Evolutionary conservation across 257 asterid genomes (phyloP).

Genomic region (Avicennia marina): DNA sequence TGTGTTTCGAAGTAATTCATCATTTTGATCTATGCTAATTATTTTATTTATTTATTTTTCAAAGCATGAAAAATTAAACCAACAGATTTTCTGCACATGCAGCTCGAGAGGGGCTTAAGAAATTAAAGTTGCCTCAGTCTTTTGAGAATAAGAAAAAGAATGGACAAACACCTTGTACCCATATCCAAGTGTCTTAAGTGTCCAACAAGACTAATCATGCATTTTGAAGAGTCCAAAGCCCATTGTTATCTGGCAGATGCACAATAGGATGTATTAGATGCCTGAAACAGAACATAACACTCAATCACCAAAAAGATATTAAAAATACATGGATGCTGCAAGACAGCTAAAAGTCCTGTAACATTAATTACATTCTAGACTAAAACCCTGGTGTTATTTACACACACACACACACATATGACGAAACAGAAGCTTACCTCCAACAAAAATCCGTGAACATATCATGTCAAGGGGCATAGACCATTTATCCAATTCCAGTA

Average conservation of each 20-base stretch:
- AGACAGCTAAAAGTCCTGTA: conserved; percentile 1
- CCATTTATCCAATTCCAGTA: conserved; percentile 25
- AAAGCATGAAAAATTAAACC: neutral
- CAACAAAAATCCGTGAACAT: conserved; percentile 15
- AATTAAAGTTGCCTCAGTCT: neutral
- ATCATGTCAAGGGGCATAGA: conserved; percentile 25
- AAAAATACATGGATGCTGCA: too few relatives aligned
- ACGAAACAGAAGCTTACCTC: conserved; percentile 24
- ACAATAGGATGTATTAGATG: conserved; percentile 22
- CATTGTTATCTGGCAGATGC: conserved; percentile 18
- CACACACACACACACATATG: too few relatives aligned
- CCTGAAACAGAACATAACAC: conserved; percentile 28
- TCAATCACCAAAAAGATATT: neutral
- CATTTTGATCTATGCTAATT: neutral
- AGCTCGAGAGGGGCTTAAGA: neutral
- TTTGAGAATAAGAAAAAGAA: neutral
- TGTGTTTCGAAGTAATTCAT: too few relatives aligned
- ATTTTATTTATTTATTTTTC: too few relatives aligned
- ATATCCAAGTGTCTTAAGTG: neutral
- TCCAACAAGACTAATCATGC: neutral
- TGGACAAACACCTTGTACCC: neutral
- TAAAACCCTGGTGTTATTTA: too few relatives aligned
- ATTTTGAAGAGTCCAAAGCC: conserved; percentile 17
- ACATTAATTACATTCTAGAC: neutral
- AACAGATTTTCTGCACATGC: neutral